Base-by-base conservation (phyloP, 257 asterid genomes). In the Paraleonurus japonicus region DNA sequence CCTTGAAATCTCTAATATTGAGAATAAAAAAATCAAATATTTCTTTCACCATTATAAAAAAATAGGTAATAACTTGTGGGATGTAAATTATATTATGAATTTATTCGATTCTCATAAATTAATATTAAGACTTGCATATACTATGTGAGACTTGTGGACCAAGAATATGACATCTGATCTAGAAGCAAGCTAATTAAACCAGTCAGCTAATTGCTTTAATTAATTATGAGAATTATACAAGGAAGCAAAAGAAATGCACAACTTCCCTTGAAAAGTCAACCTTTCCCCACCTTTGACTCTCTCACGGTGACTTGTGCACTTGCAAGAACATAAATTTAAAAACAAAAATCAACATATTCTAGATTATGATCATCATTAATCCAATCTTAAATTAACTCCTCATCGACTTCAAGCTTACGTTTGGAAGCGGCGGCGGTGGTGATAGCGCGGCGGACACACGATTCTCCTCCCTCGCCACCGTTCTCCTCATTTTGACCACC, bases 281-380 rank as follows among this genome's bases (percentile, higher is more conserved):
- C 81, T 45, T 55, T 15, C 50, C 24, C 15, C 2, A 2, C 12
- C 23, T 2, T 30, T 51, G 43, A 69, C 47, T 1, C 68, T 79
- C 71, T 82, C 89, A 82, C 70, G 92, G 89, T 78, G 85, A 85
- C 81, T 55, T 84, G 86, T 88, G 87, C 91, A 85, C 74, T 68
- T 32, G 3, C 20, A 43, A 3, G 24, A 70, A 28, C 4, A 2
- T 3, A 41, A 12, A 43, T 0, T 4, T 0, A 6, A 13, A 26
- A 13, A 24, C 7, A 63, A 12, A 30, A 10, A 28, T 10, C 2
- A 19, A 70, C 1, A 37, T 30, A 16, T 28, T 28, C 33, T 28
- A 28, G 33, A 32, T 15, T 7, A 60, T 39, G n/a, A 39, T 15
- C 39, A 35, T 20, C 17, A n/a, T n/a, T n/a, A n/a, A n/a, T n/a